Conservation (phyloP, 352 stramenopile genomes). For the Elongisporangium prolatum region DNA sequence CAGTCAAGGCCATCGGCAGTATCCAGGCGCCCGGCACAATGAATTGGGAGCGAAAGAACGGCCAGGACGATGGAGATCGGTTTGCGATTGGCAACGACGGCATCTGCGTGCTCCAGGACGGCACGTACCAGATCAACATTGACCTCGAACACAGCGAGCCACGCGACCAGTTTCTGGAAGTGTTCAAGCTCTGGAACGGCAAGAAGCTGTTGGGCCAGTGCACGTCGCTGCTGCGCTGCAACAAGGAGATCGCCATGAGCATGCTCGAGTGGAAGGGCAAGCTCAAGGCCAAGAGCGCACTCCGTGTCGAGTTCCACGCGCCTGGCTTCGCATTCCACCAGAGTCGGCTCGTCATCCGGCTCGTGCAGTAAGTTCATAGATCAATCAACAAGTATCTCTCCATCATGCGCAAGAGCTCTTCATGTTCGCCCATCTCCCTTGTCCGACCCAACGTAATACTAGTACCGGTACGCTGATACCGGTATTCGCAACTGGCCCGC, state of each 20-base stretch:
- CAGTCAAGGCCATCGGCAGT: conserved; percentile 12
- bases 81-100: conserved; percentile 30
- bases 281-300: conserved; percentile 15
- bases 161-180: background rate
- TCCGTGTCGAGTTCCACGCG: conserved; percentile 25
- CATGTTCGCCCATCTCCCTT: background rate
- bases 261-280: conserved; percentile 18
- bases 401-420: background rate
- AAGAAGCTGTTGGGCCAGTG: conserved; percentile 17
- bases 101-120: conserved; percentile 23
- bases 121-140: conserved; percentile 37
- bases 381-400: background rate
- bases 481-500: background rate
- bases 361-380: conserved; percentile 11
- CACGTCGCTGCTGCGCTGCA: conserved; percentile 9
- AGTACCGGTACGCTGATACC: background rate
- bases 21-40: conserved; percentile 15
- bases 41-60: conserved; percentile 20
- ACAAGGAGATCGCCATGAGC: conserved; percentile 15
- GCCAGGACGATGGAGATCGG: conserved; percentile 8
- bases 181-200: conserved; percentile 33
- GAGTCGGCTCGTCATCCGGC: conserved; percentile 30
- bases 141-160: conserved; percentile 25
- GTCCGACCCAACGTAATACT: background rate
- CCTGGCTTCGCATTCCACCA: conserved; percentile 12